Conservation (phyloP, 2,329 filamentous ascomycete genomes). For the Teratosphaeriaceae sp. region DNA sequence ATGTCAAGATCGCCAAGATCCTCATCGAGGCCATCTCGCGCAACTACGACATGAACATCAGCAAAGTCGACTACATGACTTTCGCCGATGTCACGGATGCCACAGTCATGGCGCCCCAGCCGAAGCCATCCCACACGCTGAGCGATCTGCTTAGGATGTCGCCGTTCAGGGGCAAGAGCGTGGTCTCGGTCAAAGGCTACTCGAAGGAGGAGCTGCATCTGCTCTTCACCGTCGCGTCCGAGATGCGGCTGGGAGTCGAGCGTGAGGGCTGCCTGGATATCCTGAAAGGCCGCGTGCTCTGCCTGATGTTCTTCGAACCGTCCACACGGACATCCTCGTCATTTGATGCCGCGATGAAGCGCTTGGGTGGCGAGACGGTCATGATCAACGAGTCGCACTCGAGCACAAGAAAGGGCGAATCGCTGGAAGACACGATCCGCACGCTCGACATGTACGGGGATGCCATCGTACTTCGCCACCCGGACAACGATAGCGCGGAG, state of each 20-base stretch:
- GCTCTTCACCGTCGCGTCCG: constrained; percentile 92
- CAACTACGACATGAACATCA: constrained; percentile 77
- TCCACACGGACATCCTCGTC: constrained; percentile 93
- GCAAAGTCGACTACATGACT: constrained; percentile 82
- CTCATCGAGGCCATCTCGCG: constrained; percentile 89
- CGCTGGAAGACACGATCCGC: constrained; percentile 84
- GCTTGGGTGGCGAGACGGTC: constrained; percentile 82
- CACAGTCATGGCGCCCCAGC: constrained; percentile 20
- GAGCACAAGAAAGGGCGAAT: constrained; percentile 90
- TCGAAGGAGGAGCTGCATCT: constrained; percentile 80
- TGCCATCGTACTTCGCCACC: constrained; percentile 92
- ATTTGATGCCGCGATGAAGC: constrained; percentile 98
- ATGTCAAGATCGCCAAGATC: constrained; percentile 99
- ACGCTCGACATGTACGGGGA: constrained; percentile 93
- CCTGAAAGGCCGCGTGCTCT: constrained; percentile 77
- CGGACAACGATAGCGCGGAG: constrained; percentile 71
- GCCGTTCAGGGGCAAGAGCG: constrained; percentile 81
- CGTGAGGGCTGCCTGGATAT: constrained; percentile 83
- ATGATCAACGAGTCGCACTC: constrained; percentile 76
- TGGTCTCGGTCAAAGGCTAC: constrained; percentile 90
- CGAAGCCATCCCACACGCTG: constrained; percentile 53
- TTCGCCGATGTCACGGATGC: constrained; percentile 46
- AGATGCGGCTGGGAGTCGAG: constrained; percentile 94
- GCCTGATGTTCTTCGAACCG: constrained; percentile 95
- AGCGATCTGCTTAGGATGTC: constrained; percentile 70